Evolutionary conservation across 345 rosid genomes (phyloP), one percentile per base, ranked within the genome.

Genomic region (Lepidium sativum): DNA sequence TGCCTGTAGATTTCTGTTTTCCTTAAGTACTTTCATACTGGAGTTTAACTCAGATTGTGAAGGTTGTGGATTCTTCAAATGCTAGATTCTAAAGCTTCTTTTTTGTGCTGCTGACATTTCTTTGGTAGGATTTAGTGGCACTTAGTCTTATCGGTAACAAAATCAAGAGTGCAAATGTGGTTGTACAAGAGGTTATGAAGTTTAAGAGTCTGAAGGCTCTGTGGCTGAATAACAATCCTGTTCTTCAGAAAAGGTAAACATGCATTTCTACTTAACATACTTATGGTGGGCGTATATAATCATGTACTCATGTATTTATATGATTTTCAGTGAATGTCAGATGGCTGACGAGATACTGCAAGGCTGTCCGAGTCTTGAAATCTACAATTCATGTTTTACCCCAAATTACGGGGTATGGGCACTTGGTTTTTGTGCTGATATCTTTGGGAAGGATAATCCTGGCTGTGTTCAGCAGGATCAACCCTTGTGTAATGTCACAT

Each of bases 141-240:
- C 94, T 92, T 54, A 89, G 96, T 68, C 87, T 92, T 58, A 75
- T 78, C 11, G 90, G 82, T 53, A 92, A 92, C 85, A 83, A 82
- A 76, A 81, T 92, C 1, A 75, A 80, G 77, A 84, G 66, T 27
- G 78, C 29, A 12, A 88, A 84, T 54, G 56, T 71, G 49, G 65
- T 84, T 27, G 58, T 83, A 60, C 81, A 70, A 66, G 96, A 92
- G 82, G 82, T 86, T 73, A 66, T 57, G 27, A 83, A 84, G 65
- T 80, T 87, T 47, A 84, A 82, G 75, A 82, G 80, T 54, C 80
- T 89, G 51, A 86, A 73, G 77, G 97, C 86, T 20, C 75, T 89
- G 56, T 92, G 98, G 98, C 74, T 92, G 51, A 92, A 87, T 77
- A 78, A 86, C 63, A 89, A 92, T 70, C 91, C 94, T 38, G 74